phyloP scores from a whole-genome alignment of 805 yeast genomes.

The Candida insectalens region DNA sequence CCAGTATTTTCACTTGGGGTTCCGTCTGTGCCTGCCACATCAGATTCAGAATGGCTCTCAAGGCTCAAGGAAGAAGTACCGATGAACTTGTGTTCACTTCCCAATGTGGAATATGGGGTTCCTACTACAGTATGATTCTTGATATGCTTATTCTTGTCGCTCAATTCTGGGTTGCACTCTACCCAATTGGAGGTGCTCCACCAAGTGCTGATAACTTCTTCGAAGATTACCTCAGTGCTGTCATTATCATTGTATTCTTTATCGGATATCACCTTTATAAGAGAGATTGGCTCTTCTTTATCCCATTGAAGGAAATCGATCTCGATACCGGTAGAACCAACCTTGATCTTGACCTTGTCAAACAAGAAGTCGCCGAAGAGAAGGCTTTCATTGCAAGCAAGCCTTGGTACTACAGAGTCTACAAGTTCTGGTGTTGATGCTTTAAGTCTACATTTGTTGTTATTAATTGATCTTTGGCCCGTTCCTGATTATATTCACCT shows the following conservation, averaged over 20 bases:
- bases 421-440: constrained; percentile 46
- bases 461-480: no score
- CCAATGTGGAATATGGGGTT: constrained; percentile 55
- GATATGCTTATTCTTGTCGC: constrained; percentile 50
- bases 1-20: constrained; percentile 68
- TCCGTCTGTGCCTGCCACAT: constrained; percentile 54
- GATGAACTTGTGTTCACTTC: constrained; percentile 57
- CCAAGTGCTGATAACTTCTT: constrained; percentile 49
- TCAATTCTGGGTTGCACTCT: constrained; percentile 70
- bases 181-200: constrained; percentile 39
- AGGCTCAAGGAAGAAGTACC: constrained; percentile 47
- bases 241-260: constrained; percentile 43
- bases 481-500: no score
- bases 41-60: constrained; percentile 55
- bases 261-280: constrained; percentile 23
- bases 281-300: constrained; percentile 28
- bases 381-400: constrained; percentile 31
- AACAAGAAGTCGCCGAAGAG: constrained; percentile 41
- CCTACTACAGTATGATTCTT: constrained; percentile 46
- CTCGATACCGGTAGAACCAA: constrained; percentile 50
- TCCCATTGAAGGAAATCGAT: constrained; percentile 38
- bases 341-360: constrained; percentile 39
- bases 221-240: constrained; percentile 48
- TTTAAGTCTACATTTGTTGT: no score
- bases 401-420: constrained; percentile 34